Percentiles rank a stretch among this genome's conserved stretches.
phyloP scores from a whole-genome alignment of 2,329 filamentous ascomycete genomes.

The Penicillium frequentans region DNA sequence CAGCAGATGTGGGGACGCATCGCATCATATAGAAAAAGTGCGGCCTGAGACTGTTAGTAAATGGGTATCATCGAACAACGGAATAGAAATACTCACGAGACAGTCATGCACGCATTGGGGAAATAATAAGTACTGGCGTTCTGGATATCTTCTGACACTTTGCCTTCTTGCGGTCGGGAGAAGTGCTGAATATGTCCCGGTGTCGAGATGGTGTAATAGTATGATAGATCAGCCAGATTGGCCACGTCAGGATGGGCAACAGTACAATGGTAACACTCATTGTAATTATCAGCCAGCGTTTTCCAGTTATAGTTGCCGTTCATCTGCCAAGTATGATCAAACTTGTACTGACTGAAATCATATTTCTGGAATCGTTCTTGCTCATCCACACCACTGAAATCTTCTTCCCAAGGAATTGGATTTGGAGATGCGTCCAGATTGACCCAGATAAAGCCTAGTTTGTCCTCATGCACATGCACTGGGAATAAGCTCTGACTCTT shows the following conservation, averaged over 20 bases:
- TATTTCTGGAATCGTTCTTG: slow-evolving; percentile 14
- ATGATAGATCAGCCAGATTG: slow-evolving; percentile 54
- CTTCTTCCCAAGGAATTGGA: slow-evolving; percentile 20
- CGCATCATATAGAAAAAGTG: slow-evolving; percentile 65
- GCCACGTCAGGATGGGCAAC: slow-evolving; percentile 29
- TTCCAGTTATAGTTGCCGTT: slow-evolving; percentile 24
- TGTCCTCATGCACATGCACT: slow-evolving; percentile 56
- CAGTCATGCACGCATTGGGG: slow-evolving; percentile 37
- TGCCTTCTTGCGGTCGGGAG: slow-evolving; percentile 47
- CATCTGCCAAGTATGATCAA: slow-evolving; percentile 19
- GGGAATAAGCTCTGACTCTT: slow-evolving; percentile 43
- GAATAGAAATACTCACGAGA: slow-evolving; percentile 26
- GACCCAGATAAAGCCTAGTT: slow-evolving; percentile 58
- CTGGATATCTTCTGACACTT: slow-evolving; percentile 48
- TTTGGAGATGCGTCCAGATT: slow-evolving; percentile 49
- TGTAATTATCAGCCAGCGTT: slow-evolving; percentile 18
- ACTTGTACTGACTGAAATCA: slow-evolving; percentile 17
- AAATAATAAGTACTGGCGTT: slow-evolving; percentile 37
- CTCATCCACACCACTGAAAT: slow-evolving; percentile 15
- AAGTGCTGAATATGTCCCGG: slow-evolving; percentile 53
- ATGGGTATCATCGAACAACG: neutral
- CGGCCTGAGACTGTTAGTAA: slow-evolving; percentile 37
- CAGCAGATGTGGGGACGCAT: slow-evolving; percentile 57
- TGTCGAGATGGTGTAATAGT: slow-evolving; percentile 54
- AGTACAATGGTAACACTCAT: slow-evolving; percentile 53